These are phyloP conservation scores for Alternaria arborescens DNA, from an alignment of 2,329 filamentous ascomycete species.

Conservation along the genomic window DNA sequence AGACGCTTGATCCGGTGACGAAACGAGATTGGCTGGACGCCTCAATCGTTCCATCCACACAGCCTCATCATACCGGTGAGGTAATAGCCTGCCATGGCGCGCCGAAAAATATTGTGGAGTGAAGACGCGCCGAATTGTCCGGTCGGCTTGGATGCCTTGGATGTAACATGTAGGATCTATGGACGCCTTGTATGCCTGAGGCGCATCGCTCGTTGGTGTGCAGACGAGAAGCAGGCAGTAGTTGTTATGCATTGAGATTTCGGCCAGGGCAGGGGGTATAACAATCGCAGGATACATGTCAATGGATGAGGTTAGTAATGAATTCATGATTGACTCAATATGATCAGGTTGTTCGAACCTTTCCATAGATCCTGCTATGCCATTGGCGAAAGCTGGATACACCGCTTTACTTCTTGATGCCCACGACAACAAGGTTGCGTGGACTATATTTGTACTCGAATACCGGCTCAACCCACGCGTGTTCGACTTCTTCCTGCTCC, in stretches of 20 bases:
- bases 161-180: conserved; percentile 7
- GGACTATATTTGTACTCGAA: conserved; percentile 90
- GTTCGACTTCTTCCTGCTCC: conserved; percentile 75
- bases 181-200: neutral
- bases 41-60: neutral
- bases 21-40: conserved; percentile 10
- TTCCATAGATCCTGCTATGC: neutral
- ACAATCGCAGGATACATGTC: neutral
- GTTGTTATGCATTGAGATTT: neutral
- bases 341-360: neutral
- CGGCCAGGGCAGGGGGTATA: neutral
- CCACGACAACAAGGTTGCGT: conserved; percentile 90
- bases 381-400: neutral
- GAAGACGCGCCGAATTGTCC: conserved; percentile 5
- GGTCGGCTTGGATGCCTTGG: conserved; percentile 7
- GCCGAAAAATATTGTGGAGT: conserved; percentile 2
- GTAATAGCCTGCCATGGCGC: neutral
- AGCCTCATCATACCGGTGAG: conserved; percentile 6
- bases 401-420: conserved; percentile 70
- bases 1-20: neutral
- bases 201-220: neutral
- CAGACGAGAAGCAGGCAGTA: neutral
- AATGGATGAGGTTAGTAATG: neutral
- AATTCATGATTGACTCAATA: neutral
- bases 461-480: conserved; percentile 91